These are phyloP conservation scores for Umbilicaria muhlenbergii DNA, from an alignment of 495 filamentous ascomycete genomes.

Conservation along the genomic window DNA sequence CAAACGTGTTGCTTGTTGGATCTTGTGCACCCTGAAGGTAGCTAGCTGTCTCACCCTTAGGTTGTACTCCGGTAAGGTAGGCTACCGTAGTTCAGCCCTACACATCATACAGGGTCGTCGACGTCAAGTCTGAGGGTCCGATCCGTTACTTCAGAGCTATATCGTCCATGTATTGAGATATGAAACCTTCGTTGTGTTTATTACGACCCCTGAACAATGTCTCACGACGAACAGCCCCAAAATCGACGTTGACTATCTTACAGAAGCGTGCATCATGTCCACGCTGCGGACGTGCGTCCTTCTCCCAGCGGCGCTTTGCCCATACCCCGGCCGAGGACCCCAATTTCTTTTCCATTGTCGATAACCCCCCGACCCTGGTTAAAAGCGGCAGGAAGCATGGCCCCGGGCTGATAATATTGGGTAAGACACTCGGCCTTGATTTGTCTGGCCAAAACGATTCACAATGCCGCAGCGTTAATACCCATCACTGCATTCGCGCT, in stretches of 20 bases:
- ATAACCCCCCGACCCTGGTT: conserved; percentile 66
- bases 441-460: background rate
- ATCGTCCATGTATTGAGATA: too few species aligned
- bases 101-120: too few species aligned
- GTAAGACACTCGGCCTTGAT: conserved; percentile 21
- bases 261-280: background rate
- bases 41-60: too few species aligned
- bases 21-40: too few species aligned
- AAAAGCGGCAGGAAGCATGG: conserved; percentile 60
- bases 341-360: conserved; percentile 64
- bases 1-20: too few species aligned
- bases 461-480: conserved; percentile 54
- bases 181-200: too few species aligned
- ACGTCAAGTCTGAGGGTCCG: too few species aligned
- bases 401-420: conserved; percentile 65
- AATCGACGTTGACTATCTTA: background rate
- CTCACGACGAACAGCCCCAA: background rate
- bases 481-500: conserved; percentile 81
- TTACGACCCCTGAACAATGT: background rate
- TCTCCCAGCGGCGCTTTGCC: conserved; percentile 5
- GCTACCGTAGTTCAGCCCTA: too few species aligned
- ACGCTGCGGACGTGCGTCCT: background rate
- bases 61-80: too few species aligned
- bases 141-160: too few species aligned
- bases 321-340: conserved; percentile 46